Evolutionary conservation across 345 rosid genomes (phyloP).

Genomic region (Pelargonium nanum): DNA sequence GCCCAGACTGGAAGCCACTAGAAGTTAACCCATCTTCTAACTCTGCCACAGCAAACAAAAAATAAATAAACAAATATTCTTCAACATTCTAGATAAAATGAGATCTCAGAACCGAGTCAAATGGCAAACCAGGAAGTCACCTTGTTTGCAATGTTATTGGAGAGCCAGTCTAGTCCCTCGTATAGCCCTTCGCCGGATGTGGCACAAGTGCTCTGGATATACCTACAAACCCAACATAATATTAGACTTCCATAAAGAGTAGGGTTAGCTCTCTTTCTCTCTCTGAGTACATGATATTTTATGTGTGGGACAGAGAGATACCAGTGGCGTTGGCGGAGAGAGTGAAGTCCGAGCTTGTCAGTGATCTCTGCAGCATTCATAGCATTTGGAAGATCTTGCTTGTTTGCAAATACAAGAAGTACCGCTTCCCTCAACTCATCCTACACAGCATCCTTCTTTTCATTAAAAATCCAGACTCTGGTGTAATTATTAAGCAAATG

Average conservation of each 20-base stretch:
- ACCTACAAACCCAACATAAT: not conserved
- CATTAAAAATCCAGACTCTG: not conserved
- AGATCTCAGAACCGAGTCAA: not conserved
- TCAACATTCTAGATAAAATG: too few relatives aligned
- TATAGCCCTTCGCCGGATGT: not conserved
- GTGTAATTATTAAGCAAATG: not conserved
- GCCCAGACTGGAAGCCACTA: too few relatives aligned
- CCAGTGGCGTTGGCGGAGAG: not conserved
- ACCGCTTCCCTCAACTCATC: not conserved
- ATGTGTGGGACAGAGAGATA: not conserved
- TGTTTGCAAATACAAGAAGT: not conserved
- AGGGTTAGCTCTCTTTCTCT: too few relatives aligned
- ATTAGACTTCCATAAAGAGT: too few relatives aligned
- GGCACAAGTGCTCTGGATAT: not conserved
- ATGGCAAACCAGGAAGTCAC: not conserved
- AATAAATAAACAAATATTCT: too few relatives aligned
- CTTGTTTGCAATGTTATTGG: not conserved
- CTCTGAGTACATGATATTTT: too few relatives aligned
- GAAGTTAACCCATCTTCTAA: not conserved
- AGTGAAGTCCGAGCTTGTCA: not conserved
- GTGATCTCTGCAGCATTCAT: not conserved
- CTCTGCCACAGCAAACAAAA: not conserved
- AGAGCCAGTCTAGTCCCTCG: not conserved
- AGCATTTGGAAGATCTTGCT: not conserved
- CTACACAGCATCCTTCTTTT: not conserved